Conservation (phyloP, 805 yeast genomes). For the Sporopachydermia lactativora region DNA sequence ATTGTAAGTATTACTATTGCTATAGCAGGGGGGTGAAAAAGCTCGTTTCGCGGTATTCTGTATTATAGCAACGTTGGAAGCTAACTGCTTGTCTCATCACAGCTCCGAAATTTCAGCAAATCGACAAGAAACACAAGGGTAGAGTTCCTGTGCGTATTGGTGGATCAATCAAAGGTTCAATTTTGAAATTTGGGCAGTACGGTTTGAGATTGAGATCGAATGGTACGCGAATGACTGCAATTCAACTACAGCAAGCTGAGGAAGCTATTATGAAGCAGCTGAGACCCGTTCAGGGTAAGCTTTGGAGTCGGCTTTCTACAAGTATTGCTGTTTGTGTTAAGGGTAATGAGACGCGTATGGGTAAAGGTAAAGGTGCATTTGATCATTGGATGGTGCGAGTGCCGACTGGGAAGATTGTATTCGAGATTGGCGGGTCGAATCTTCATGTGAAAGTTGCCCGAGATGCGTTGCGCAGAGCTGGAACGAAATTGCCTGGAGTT, state of each 20-base stretch:
- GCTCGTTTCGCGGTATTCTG: no score
- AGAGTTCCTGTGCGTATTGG: constrained; percentile 91
- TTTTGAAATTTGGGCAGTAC: constrained; percentile 64
- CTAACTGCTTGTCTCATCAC: no score
- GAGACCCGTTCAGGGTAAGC: constrained; percentile 55
- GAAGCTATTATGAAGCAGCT: constrained; percentile 70
- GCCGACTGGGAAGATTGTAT: constrained; percentile 86
- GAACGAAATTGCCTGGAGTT: constrained; percentile 82
- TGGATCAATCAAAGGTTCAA: constrained; percentile 82
- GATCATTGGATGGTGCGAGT: constrained; percentile 96
- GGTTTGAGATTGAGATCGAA: constrained; percentile 84
- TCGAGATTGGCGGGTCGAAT: constrained; percentile 62
- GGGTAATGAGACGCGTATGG: constrained; percentile 99
- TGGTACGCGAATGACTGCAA: constrained; percentile 76
- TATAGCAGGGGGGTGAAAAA: no score
- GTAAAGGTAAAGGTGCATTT: constrained; percentile 97
- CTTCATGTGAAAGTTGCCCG: constrained; percentile 83
- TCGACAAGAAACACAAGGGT: constrained; percentile 80
- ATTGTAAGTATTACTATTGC: not conserved
- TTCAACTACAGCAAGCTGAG: constrained; percentile 85
- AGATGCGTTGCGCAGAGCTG: constrained; percentile 80
- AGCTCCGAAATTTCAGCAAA: constrained; percentile 60
- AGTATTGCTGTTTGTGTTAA: constrained; percentile 86
- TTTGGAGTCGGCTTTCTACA: constrained; percentile 71
- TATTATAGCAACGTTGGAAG: no score